phyloP scores from a whole-genome alignment of 2,329 filamentous ascomycete genomes.

The Ophiosphaerella korrae region DNA sequence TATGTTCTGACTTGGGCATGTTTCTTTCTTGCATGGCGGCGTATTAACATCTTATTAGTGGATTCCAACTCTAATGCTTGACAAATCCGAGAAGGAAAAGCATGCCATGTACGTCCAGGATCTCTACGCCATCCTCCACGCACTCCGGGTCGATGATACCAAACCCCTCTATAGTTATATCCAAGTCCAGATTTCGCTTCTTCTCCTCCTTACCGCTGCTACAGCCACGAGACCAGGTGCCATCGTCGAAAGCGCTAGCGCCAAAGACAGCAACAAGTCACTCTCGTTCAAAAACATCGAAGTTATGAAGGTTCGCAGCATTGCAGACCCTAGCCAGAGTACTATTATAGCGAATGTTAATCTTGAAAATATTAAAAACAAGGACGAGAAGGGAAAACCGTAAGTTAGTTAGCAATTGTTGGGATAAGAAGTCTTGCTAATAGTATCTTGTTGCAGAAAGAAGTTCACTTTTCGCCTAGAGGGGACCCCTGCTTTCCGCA shows the following conservation, averaged over 20 bases:
- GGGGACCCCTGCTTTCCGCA: constrained; percentile 17
- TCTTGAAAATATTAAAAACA: constrained; percentile 26
- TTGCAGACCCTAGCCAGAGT: constrained; percentile 12
- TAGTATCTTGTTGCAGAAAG: constrained; percentile 13
- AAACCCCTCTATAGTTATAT: constrained; percentile 24
- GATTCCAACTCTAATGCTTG: no score
- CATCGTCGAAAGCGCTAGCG: constrained; percentile 15
- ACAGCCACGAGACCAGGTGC: constrained; percentile 22
- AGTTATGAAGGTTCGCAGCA: constrained; percentile 23
- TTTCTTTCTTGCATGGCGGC: no score
- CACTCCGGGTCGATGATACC: constrained; percentile 21
- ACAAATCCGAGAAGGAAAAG: no score
- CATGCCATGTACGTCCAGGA: no score
- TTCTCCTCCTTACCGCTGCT: constrained; percentile 27
- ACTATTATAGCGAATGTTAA: constrained; percentile 24
- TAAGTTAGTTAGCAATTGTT: constrained; percentile 12
- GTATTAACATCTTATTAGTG: no score
- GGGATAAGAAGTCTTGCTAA: constrained; percentile 9
- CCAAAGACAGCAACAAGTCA: constrained; percentile 17
- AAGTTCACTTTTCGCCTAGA: constrained; percentile 26
- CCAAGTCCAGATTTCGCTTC: constrained; percentile 20
- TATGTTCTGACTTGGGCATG: no score
- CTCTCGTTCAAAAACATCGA: constrained; percentile 25
- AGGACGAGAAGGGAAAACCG: constrained; percentile 18
- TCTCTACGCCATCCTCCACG: constrained; percentile 1